Evolutionary conservation across 805 yeast species (phyloP), one percentile per base, ranked within the genome.

Genomic region (Grigorovia transvaalensis): DNA sequence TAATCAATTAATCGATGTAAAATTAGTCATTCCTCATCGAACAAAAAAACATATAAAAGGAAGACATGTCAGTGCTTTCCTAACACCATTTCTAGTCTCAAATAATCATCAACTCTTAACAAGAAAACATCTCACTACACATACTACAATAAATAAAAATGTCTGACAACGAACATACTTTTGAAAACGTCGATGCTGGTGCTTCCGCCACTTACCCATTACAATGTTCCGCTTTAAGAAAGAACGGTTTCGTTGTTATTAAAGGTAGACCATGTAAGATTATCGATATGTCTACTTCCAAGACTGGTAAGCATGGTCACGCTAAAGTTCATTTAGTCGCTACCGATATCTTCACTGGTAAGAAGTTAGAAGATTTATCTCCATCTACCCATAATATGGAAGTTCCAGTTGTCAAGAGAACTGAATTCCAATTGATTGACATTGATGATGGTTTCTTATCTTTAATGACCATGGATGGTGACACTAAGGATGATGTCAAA

Each of bases 301-400:
- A 90, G 85, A 90, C 98, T 67, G 98, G 98, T 79, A 90, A 90
- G 96, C 98, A 90, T 86, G 98, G 98, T 80, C 98, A 90, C 91
- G 98, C 98, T 75, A 90, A 90, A 84, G 98, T 90, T 76, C 97
- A 90, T 79, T 81, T 90, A 78, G 96, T 91, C 65, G 97, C 97
- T 73, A 85, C 85, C 69, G 98, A 90, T 76, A 90, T 90, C 75
- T 90, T 90, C 90, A 90, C 98, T 69, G 85, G 86, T 77, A 91
- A 91, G 88, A 90, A 90, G 82, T 82, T 89, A 75, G 98, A 90
- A 84, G 98, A 90, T 79, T 85, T 90, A 74, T 90, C 98, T 64
- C 98, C 98, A 77, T 90, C 98, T 61, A 90, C 98, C 80, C 98
- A 90, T 83, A 90, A 90, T 80, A 91, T 90, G 97, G 96, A 90